Evolutionary conservation across 306 rosid genomes (phyloP).

Genomic region (Rosa chinensis): DNA sequence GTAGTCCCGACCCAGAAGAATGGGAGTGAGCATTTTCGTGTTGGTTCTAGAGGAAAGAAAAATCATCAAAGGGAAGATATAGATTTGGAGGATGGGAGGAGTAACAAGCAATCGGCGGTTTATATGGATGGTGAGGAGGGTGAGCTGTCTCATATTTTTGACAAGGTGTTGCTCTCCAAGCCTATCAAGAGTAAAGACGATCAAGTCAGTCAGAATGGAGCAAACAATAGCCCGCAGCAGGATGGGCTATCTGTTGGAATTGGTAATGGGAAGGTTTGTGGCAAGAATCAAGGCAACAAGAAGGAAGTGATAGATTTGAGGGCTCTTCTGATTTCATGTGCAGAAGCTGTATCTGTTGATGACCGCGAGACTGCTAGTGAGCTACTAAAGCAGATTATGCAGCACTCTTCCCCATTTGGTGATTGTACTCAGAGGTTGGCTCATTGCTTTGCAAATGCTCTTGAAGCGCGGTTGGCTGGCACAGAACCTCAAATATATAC

Average conservation of each 20-base stretch:
- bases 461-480: constrained; percentile 71
- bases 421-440: constrained; percentile 69
- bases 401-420: constrained; percentile 55
- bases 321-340: constrained; percentile 54
- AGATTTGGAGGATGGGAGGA: constrained; percentile 47
- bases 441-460: constrained; percentile 56
- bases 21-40: constrained; percentile 28
- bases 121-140: constrained; percentile 31
- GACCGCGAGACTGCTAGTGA: constrained; percentile 59
- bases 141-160: constrained; percentile 56
- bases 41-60: constrained; percentile 41
- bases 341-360: constrained; percentile 65
- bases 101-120: constrained; percentile 49
- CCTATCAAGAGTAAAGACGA: constrained; percentile 10
- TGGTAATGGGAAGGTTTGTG: constrained; percentile 15
- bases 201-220: constrained; percentile 4
- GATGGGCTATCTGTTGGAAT: constrained; percentile 26
- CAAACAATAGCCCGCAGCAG: constrained; percentile 26
- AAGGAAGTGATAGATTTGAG: constrained; percentile 58
- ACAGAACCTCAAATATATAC: constrained; percentile 51
- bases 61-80: constrained; percentile 45
- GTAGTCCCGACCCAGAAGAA: constrained; percentile 31
- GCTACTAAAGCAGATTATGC: constrained; percentile 64
- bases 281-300: too few species aligned
- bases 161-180: constrained; percentile 37